phyloP scores from a whole-genome alignment of 1,284 basidiomycete species.

The Pseudozyma hubeiensis region DNA sequence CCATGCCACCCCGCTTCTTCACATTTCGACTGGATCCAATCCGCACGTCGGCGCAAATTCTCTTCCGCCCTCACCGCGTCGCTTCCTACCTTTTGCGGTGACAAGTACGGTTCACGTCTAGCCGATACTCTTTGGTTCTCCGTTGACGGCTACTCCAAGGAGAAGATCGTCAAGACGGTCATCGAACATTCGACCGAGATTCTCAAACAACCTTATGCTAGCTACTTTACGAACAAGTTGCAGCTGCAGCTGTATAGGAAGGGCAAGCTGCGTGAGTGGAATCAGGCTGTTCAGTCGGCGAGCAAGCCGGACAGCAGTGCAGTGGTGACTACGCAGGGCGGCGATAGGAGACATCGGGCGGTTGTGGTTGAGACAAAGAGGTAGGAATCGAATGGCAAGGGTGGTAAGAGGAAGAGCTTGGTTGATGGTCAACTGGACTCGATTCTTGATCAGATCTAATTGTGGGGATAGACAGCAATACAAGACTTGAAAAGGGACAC shows the following conservation, averaged over 20 bases:
- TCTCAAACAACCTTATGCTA: conserved; percentile 50
- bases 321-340: neutral
- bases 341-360: conserved; percentile 3
- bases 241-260: conserved; percentile 60
- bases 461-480: too few relatives aligned
- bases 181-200: conserved; percentile 46
- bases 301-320: neutral
- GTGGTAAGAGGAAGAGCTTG: conserved; percentile 18
- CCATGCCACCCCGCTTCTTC: conserved; percentile 8
- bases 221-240: conserved; percentile 61
- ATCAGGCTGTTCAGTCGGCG: conserved; percentile 24
- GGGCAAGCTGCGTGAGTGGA: conserved; percentile 55
- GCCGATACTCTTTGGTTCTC: conserved; percentile 59
- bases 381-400: conserved; percentile 4
- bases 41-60: conserved; percentile 43
- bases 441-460: conserved; percentile 42
- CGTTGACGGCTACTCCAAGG: conserved; percentile 52
- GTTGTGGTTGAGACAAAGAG: conserved; percentile 26
- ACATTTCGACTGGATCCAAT: conserved; percentile 8
- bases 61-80: conserved; percentile 22
- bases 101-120: conserved; percentile 64
- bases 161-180: conserved; percentile 47
- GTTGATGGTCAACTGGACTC: conserved; percentile 49
- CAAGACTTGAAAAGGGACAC: neutral
- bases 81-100: conserved; percentile 47